These are phyloP conservation scores for Gentiana straminea DNA, from an alignment of 257 asterid species.

Conservation along the genomic window DNA sequence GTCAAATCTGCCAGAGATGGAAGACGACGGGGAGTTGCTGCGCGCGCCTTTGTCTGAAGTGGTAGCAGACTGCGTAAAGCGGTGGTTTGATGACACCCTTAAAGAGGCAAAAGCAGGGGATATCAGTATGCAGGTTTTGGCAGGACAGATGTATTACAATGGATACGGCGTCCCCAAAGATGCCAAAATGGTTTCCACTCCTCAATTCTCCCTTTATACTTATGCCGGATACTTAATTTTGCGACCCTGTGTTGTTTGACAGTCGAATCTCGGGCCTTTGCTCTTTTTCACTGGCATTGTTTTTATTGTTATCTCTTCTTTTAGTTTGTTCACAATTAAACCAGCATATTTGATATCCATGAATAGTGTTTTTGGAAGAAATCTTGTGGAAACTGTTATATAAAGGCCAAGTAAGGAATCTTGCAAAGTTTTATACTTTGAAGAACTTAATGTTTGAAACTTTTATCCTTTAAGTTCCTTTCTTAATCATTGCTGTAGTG, in stretches of 20 bases:
- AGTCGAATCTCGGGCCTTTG: neutral
- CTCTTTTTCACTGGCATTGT: neutral
- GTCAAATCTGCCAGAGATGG: constrained; percentile 15
- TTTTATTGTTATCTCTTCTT: neutral
- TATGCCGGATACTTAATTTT: neutral
- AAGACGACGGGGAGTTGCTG: constrained; percentile 9
- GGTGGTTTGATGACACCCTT: constrained; percentile 73
- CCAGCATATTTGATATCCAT: too few species aligned
- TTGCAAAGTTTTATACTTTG: neutral
- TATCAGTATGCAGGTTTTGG: constrained; percentile 63
- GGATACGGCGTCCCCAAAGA: constrained; percentile 62
- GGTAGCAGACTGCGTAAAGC: constrained; percentile 48
- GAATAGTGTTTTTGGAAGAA: too few species aligned
- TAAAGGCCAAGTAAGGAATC: neutral
- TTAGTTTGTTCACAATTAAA: constrained; percentile 4
- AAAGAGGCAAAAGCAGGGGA: constrained; percentile 74
- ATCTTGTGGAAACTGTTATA: too few species aligned
- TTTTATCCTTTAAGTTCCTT: too few species aligned
- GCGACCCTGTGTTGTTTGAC: neutral
- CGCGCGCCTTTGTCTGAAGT: constrained; percentile 46
- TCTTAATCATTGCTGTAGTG: too few species aligned
- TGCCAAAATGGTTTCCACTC: constrained; percentile 34
- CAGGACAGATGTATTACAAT: constrained; percentile 54
- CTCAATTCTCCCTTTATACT: neutral
- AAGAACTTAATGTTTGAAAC: neutral